phyloP scores from a whole-genome alignment of 23 red algal species.

The Cyanidioschyzon merolae region DNA sequence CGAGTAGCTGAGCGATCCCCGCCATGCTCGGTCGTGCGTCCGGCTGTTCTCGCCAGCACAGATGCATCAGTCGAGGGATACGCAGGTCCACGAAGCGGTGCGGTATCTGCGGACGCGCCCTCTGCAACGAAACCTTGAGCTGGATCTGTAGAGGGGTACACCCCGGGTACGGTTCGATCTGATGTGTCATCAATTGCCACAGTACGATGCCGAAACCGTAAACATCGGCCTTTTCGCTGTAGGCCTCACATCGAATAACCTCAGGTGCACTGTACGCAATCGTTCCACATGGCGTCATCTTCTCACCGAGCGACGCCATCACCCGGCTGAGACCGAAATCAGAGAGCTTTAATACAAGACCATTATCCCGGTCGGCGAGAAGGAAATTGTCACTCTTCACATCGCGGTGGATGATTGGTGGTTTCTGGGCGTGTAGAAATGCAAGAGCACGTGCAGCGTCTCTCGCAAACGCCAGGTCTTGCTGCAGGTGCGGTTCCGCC shows the following conservation, averaged over 20 bases:
- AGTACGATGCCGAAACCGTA: constrained; percentile 23
- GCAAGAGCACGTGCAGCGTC: constrained; percentile 48
- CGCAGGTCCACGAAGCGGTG: neutral
- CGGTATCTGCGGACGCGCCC: neutral
- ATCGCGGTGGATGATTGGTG: constrained; percentile 97
- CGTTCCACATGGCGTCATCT: constrained; percentile 17
- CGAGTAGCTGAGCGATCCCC: neutral
- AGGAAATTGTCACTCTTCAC: constrained; percentile 97
- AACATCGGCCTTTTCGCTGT: constrained; percentile 32
- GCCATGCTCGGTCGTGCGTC: neutral
- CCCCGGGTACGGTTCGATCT: constrained; percentile 1
- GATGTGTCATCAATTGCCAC: constrained; percentile 24
- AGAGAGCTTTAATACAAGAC: constrained; percentile 18
- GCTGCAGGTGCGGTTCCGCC: neutral
- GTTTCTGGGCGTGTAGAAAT: constrained; percentile 62
- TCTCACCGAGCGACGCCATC: constrained; percentile 13
- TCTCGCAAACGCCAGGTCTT: constrained; percentile 1
- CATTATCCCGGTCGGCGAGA: constrained; percentile 38
- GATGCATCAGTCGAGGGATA: neutral
- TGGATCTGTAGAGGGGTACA: neutral
- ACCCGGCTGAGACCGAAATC: constrained; percentile 27
- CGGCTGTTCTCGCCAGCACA: constrained; percentile 2
- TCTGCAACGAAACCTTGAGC: neutral
- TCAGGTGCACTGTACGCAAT: constrained; percentile 23
- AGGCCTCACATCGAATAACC: constrained; percentile 21